Percentiles rank a stretch among this genome's conserved stretches.
Evolutionary conservation across 441 rosid species (phyloP).

Genomic region (Gossypium trilobum): DNA sequence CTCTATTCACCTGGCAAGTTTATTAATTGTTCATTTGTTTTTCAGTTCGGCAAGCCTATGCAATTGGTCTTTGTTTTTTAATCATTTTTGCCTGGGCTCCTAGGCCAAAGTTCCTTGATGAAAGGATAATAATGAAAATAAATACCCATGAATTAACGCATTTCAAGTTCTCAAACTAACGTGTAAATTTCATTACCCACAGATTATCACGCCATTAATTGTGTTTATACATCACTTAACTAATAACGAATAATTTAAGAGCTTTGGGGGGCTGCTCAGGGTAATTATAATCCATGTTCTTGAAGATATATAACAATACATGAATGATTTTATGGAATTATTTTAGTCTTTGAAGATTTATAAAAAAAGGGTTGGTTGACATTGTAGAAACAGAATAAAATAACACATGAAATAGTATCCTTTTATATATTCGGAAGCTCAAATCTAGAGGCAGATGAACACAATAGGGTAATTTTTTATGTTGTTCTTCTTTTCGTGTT

Average conservation of each 20-base stretch:
- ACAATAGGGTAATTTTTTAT: background rate
- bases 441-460: slow-evolving; percentile 20
- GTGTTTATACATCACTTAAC: background rate
- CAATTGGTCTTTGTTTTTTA: background rate
- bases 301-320: slow-evolving; percentile 5
- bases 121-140: background rate
- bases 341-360: background rate
- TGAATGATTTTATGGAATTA: slow-evolving; percentile 11
- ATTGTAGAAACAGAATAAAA: background rate
- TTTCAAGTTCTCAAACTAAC: background rate
- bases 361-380: slow-evolving; percentile 15
- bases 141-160: background rate
- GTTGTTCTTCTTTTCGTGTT: background rate
- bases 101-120: background rate
- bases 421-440: slow-evolving; percentile 10
- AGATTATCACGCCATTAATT: background rate
- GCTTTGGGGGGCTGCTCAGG: background rate
- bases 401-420: background rate
- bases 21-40: background rate
- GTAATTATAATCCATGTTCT: background rate
- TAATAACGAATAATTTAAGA: background rate
- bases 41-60: background rate
- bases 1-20: background rate
- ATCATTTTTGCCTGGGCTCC: too few relatives aligned
- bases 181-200: background rate